A percentile compares a stretch with the other conserved stretches of the same genome.
These are phyloP conservation scores for Pseudogymnoascus sp. DNA, from an alignment of 2,329 filamentous ascomycete genomes.

Conservation along the genomic window DNA sequence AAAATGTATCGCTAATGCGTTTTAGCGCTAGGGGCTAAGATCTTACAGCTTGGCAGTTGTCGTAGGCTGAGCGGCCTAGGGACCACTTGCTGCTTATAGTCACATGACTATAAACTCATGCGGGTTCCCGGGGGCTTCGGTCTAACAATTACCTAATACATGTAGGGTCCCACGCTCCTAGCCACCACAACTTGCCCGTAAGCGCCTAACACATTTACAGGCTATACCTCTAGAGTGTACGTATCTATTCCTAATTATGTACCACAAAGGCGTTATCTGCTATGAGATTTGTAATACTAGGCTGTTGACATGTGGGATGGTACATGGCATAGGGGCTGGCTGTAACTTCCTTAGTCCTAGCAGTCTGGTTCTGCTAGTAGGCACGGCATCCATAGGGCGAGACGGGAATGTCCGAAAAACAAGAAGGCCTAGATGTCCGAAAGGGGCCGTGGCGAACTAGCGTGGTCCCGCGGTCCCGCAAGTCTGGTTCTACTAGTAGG, in stretches of 20 bases:
- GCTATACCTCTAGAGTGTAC: background rate
- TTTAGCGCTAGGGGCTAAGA: background rate
- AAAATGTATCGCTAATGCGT: background rate
- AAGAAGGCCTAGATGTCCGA: background rate
- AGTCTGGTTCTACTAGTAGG: background rate
- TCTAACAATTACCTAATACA: too few relatives aligned
- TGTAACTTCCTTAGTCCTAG: background rate
- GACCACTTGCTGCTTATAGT: background rate
- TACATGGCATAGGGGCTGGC: background rate
- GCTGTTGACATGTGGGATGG: background rate
- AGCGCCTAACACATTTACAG: background rate
- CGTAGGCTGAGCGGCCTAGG: background rate
- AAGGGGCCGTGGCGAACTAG: background rate
- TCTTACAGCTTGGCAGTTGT: background rate
- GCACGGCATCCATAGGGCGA: background rate
- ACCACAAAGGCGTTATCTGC: background rate
- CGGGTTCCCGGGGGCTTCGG: background rate
- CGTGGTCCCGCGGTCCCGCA: background rate
- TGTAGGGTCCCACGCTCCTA: background rate
- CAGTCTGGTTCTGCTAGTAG: background rate
- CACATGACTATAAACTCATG: background rate
- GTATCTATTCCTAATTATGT: too few relatives aligned
- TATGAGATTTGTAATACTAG: too few relatives aligned
- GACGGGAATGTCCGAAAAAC: background rate
- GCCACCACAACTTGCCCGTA: background rate